A percentile compares a stretch with the other conserved stretches of the same genome.
phyloP scores from a whole-genome alignment of 768 basidiomycete genomes.

The Harrya chromipes region DNA sequence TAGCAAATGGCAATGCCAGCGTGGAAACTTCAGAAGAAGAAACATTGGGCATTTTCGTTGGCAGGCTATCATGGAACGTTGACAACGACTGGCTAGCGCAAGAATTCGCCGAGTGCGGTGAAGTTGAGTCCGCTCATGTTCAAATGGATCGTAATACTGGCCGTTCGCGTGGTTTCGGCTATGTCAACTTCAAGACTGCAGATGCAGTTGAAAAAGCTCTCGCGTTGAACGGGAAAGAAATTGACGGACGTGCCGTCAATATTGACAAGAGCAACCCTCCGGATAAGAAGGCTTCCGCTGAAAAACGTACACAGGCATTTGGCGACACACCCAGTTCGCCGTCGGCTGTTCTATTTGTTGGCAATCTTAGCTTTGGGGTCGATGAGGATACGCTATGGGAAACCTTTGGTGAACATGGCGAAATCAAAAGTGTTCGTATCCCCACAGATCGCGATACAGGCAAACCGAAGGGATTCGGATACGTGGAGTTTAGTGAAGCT shows the following conservation, averaged over 20 bases:
- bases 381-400: conserved; percentile 87
- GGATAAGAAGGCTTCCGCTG: conserved; percentile 52
- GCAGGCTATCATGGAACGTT: conserved; percentile 92
- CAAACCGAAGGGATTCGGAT: conserved; percentile 91
- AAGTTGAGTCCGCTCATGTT: conserved; percentile 87
- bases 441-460: conserved; percentile 93
- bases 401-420: conserved; percentile 83
- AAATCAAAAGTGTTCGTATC: conserved; percentile 81
- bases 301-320: conserved; percentile 74
- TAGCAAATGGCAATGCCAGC: conserved; percentile 48
- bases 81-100: conserved; percentile 92
- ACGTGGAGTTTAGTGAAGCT: conserved; percentile 88
- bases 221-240: conserved; percentile 76
- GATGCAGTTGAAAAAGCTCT: conserved; percentile 81
- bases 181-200: conserved; percentile 70
- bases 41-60: conserved; percentile 82
- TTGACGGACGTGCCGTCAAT: conserved; percentile 87
- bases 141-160: conserved; percentile 80
- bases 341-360: conserved; percentile 81
- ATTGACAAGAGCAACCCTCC: conserved; percentile 75
- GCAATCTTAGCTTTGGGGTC: conserved; percentile 80
- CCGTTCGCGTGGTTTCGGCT: conserved; percentile 82
- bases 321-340: conserved; percentile 68
- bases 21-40: conserved; percentile 40
- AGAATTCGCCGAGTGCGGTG: conserved; percentile 88